Evolutionary conservation across 495 filamentous ascomycete genomes (phyloP).

Genomic region (Endocarpon pusillum): DNA sequence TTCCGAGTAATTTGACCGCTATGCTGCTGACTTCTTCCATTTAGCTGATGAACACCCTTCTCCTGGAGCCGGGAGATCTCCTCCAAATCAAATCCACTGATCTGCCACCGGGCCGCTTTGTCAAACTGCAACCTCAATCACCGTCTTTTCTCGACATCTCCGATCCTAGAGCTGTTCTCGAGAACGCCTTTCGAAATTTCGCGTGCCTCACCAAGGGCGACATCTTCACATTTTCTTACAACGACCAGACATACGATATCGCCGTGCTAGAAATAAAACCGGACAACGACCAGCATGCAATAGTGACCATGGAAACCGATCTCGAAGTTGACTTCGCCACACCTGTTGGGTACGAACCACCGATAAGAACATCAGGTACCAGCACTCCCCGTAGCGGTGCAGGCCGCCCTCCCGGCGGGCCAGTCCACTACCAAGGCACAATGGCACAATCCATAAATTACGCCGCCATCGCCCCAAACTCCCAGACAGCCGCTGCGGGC

Average conservation of each 20-base stretch:
- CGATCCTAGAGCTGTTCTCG: slow-evolving; percentile 94
- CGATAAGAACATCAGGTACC: slow-evolving; percentile 39
- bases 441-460: slow-evolving; percentile 98
- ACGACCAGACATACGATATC: slow-evolving; percentile 81
- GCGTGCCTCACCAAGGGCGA: slow-evolving; percentile 82
- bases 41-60: slow-evolving; percentile 85
- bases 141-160: slow-evolving; percentile 85
- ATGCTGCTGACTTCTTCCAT: neutral
- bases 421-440: slow-evolving; percentile 65
- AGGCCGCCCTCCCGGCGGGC: slow-evolving; percentile 34
- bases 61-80: slow-evolving; percentile 79
- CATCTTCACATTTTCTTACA: slow-evolving; percentile 87
- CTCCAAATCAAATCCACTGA: slow-evolving; percentile 89
- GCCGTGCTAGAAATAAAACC: slow-evolving; percentile 88
- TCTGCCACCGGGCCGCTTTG: slow-evolving; percentile 69
- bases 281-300: slow-evolving; percentile 49
- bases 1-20: neutral
- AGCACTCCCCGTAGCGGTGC: slow-evolving; percentile 51
- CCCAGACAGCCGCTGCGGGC: slow-evolving; percentile 41
- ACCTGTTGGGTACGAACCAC: slow-evolving; percentile 85
- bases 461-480: slow-evolving; percentile 71
- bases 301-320: slow-evolving; percentile 92
- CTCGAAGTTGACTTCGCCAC: slow-evolving; percentile 88
- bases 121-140: slow-evolving; percentile 90
- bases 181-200: slow-evolving; percentile 91